A percentile compares a stretch with the other conserved stretches of the same genome.
Evolutionary conservation across 208 protist genomes (phyloP).

Genomic region (Leishmania arabica): DNA sequence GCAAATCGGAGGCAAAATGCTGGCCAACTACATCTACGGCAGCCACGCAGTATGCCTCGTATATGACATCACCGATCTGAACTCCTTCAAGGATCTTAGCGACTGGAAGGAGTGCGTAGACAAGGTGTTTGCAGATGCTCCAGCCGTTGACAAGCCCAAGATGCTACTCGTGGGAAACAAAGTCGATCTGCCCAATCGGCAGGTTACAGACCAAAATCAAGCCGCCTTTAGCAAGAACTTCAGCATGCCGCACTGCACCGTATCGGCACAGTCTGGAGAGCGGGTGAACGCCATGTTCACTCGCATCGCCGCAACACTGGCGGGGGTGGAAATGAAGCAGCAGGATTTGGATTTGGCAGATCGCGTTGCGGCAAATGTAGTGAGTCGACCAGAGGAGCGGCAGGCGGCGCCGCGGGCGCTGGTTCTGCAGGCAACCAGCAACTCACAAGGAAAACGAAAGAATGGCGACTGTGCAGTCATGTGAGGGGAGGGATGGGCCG

Average conservation of each 20-base stretch:
- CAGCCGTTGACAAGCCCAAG: conserved; percentile 36
- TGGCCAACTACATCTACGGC: conserved; percentile 94
- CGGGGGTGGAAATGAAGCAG: conserved; percentile 69
- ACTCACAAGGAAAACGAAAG: conserved; percentile 29
- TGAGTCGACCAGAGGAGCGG: conserved; percentile 44
- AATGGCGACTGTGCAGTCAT: conserved; percentile 49
- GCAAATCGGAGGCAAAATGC: conserved; percentile 93
- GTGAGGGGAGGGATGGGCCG: conserved; percentile 23
- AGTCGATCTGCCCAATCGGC: conserved; percentile 86
- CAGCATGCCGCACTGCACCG: conserved; percentile 58
- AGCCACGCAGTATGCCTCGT: conserved; percentile 90
- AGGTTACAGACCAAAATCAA: conserved; percentile 78
- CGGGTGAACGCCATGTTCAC: conserved; percentile 85
- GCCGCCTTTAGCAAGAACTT: conserved; percentile 62
- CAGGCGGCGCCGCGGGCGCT: conserved; percentile 20
- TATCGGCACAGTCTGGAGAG: conserved; percentile 94
- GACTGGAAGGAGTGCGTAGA: conserved; percentile 89
- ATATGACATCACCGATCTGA: conserved; percentile 94
- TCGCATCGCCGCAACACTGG: conserved; percentile 84
- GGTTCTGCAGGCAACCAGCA: conserved; percentile 13
- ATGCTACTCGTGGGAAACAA: conserved; percentile 94
- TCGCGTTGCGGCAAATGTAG: conserved; percentile 49
- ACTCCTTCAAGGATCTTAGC: conserved; percentile 92
- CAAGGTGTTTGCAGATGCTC: conserved; percentile 9
- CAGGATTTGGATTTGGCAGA: conserved; percentile 75